A percentile compares a stretch with the other conserved stretches of the same genome.
These are phyloP conservation scores for Melastoma candidum DNA, from an alignment of 441 rosid species.

Conservation along the genomic window DNA sequence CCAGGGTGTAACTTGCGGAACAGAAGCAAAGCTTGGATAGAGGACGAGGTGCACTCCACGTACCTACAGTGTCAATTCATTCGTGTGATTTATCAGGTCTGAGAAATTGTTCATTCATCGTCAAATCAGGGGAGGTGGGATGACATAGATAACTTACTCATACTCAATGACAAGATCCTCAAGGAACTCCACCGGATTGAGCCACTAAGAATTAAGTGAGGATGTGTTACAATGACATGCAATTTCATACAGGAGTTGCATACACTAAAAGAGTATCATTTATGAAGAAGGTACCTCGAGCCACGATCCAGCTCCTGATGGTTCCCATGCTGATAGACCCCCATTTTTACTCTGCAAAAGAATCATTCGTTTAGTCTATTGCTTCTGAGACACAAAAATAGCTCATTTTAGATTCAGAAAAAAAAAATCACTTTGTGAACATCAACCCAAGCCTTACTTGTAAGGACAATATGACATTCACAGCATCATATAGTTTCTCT, in stretches of 20 bases:
- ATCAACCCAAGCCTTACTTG: slow-evolving; percentile 26
- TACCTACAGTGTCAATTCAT: slow-evolving; percentile 12
- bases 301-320: slow-evolving; percentile 21
- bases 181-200: slow-evolving; percentile 34
- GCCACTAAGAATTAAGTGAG: slow-evolving; percentile 11
- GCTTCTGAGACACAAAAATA: no score
- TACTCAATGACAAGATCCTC: slow-evolving; percentile 43
- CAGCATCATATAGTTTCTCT: slow-evolving; percentile 31
- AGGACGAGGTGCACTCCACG: slow-evolving; percentile 58
- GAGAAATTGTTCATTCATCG: no score
- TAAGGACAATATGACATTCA: slow-evolving; percentile 36
- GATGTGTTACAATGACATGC: background rate
- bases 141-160: slow-evolving; percentile 22
- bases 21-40: slow-evolving; percentile 39
- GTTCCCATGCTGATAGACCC: slow-evolving; percentile 32
- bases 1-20: slow-evolving; percentile 48
- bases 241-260: background rate
- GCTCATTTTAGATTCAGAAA: no score
- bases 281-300: slow-evolving; percentile 18
- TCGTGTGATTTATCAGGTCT: no score
- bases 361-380: background rate
- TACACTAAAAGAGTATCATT: background rate
- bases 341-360: slow-evolving; percentile 25
- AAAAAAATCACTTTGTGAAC: no score
- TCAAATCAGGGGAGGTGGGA: no score